Evolutionary conservation across 164 flowering plant species (phyloP).

Genomic region (Cinnamomum micranthum): DNA sequence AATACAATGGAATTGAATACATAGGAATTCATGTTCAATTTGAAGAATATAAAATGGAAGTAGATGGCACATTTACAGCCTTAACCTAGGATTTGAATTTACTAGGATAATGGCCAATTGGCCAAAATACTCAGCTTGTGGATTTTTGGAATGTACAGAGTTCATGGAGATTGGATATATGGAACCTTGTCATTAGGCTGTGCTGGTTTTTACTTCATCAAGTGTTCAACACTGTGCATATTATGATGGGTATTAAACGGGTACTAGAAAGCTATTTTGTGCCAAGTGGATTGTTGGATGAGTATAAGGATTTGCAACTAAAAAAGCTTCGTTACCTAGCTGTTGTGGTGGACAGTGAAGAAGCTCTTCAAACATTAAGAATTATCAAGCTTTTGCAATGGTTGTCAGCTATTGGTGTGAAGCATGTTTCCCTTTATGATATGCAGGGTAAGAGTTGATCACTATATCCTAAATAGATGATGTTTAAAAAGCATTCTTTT

Average conservation of each 20-base stretch:
- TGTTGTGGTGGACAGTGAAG: constrained; percentile 81
- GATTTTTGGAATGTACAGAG: constrained; percentile 9
- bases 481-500: background rate
- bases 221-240: constrained; percentile 37
- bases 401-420: constrained; percentile 62
- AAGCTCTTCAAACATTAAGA: constrained; percentile 48
- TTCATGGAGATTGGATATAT: constrained; percentile 11
- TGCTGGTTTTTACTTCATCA: constrained; percentile 60
- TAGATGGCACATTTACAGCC: too few relatives aligned
- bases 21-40: too few relatives aligned
- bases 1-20: too few relatives aligned
- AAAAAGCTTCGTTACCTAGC: constrained; percentile 61
- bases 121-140: too few relatives aligned
- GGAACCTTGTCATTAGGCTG: constrained; percentile 28
- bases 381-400: constrained; percentile 61
- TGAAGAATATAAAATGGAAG: too few relatives aligned
- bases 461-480: background rate
- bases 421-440: constrained; percentile 72
- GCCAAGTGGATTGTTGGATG: constrained; percentile 37
- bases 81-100: too few relatives aligned
- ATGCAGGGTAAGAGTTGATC: constrained; percentile 50
- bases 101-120: too few relatives aligned
- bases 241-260: constrained; percentile 21
- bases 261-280: constrained; percentile 50
- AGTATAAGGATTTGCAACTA: constrained; percentile 37